A percentile compares a stretch with the other conserved stretches of the same genome.
Conservation (phyloP, 2,329 filamentous ascomycete species). For the Fusarium sp. region DNA sequence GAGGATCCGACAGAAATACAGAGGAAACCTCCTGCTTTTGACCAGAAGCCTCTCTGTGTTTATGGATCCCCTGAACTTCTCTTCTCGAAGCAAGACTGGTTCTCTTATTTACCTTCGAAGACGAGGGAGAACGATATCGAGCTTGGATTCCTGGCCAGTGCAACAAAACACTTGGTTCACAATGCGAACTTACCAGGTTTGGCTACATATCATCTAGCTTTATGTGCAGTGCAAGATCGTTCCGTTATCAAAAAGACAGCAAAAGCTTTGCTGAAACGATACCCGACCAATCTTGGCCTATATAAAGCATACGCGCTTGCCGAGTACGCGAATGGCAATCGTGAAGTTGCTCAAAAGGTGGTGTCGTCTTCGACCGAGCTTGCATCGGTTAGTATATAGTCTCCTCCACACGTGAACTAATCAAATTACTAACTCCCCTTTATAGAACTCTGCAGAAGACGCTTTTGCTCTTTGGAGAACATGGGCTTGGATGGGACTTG, state of each 20-base stretch:
- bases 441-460: conserved; percentile 35
- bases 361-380: conserved; percentile 70
- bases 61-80: conserved; percentile 62
- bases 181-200: conserved; percentile 53
- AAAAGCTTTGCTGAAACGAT: conserved; percentile 77
- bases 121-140: conserved; percentile 44
- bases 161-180: conserved; percentile 69
- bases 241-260: conserved; percentile 73
- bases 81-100: conserved; percentile 61
- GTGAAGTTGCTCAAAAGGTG: conserved; percentile 69
- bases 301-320: conserved; percentile 85
- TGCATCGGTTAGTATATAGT: conserved; percentile 44
- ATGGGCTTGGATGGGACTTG: conserved; percentile 76
- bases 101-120: conserved; percentile 52
- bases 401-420: neutral
- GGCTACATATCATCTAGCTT: conserved; percentile 76
- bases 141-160: conserved; percentile 62
- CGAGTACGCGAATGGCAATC: conserved; percentile 69
- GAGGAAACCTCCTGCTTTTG: conserved; percentile 47
- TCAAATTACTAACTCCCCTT: conserved; percentile 9
- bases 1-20: conserved; percentile 39
- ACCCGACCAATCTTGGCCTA: conserved; percentile 70
- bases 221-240: conserved; percentile 69
- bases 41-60: conserved; percentile 45
- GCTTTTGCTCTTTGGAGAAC: conserved; percentile 64